Evolutionary conservation across 2,329 filamentous ascomycete species (phyloP).

Genomic region (Neodidymelliopsis sp.): DNA sequence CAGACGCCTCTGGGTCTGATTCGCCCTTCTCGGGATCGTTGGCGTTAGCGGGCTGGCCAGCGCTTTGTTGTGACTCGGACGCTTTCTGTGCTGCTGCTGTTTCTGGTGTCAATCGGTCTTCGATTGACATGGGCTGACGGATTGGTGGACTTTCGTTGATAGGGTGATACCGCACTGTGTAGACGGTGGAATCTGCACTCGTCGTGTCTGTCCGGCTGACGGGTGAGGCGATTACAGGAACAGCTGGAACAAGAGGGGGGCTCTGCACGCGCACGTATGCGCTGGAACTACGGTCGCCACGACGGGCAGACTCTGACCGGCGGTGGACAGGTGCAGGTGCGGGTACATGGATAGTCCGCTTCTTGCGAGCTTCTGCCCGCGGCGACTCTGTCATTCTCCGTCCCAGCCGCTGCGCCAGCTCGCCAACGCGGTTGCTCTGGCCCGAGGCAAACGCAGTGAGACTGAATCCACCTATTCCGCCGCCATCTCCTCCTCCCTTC

Average conservation of each 20-base stretch:
- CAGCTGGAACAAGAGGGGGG: conserved; percentile 54
- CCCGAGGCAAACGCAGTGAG: conserved; percentile 35
- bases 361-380: conserved; percentile 39
- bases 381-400: conserved; percentile 39
- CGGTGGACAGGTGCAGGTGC: conserved; percentile 41
- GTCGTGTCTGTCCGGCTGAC: conserved; percentile 67
- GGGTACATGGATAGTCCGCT: conserved; percentile 43
- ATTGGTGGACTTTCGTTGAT: conserved; percentile 53
- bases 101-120: conserved; percentile 23
- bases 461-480: conserved; percentile 28
- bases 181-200: conserved; percentile 69
- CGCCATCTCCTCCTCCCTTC: conserved; percentile 27
- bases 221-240: conserved; percentile 59
- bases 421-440: conserved; percentile 33
- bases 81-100: conserved; percentile 12
- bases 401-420: conserved; percentile 38
- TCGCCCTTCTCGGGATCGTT: conserved; percentile 43
- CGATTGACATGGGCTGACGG: conserved; percentile 23
- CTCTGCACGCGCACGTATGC: conserved; percentile 42
- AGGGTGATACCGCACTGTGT: conserved; percentile 68
- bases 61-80: conserved; percentile 5
- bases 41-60: conserved; percentile 18
- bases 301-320: conserved; percentile 36
- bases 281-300: conserved; percentile 33
- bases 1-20: conserved; percentile 17